Percentiles rank a stretch among this genome's conserved stretches.
Evolutionary conservation across 2,329 filamentous ascomycete species (phyloP).

Genomic region (Ophiobolus disseminans): DNA sequence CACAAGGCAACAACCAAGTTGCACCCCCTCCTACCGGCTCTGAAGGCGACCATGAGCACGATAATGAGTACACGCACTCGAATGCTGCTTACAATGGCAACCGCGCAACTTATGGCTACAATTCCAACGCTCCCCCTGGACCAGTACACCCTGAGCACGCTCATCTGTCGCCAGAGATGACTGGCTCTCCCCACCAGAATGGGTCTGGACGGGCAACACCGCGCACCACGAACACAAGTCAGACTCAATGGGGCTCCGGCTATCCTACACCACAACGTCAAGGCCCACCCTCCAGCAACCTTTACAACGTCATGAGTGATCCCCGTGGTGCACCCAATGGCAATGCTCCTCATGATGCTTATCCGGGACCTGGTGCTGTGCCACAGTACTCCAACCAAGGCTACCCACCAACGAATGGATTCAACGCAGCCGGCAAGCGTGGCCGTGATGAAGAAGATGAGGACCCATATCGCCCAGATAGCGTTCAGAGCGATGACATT

Average conservation of each 20-base stretch:
- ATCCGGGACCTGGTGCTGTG: slow-evolving; percentile 68
- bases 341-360: slow-evolving; percentile 71
- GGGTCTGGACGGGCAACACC: slow-evolving; percentile 86
- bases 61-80: slow-evolving; percentile 86
- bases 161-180: slow-evolving; percentile 82
- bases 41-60: slow-evolving; percentile 76
- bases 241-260: slow-evolving; percentile 74
- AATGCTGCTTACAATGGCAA: slow-evolving; percentile 73
- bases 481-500: slow-evolving; percentile 62
- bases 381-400: slow-evolving; percentile 66
- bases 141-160: slow-evolving; percentile 74
- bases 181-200: slow-evolving; percentile 81
- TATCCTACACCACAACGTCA: slow-evolving; percentile 82
- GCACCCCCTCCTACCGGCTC: slow-evolving; percentile 65
- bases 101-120: slow-evolving; percentile 80
- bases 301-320: slow-evolving; percentile 90
- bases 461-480: slow-evolving; percentile 71
- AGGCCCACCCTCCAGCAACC: slow-evolving; percentile 73
- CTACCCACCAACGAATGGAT: slow-evolving; percentile 67
- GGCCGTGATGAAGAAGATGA: slow-evolving; percentile 69
- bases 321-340: slow-evolving; percentile 73
- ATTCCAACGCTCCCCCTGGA: slow-evolving; percentile 68
- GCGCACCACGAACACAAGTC: slow-evolving; percentile 74
- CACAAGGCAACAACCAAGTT: slow-evolving; percentile 56
- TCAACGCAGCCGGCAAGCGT: slow-evolving; percentile 64